Evolutionary conservation across 371 early-diverging fungal genomes (phyloP).

Genomic region (Choanephora cucurbitarum): DNA sequence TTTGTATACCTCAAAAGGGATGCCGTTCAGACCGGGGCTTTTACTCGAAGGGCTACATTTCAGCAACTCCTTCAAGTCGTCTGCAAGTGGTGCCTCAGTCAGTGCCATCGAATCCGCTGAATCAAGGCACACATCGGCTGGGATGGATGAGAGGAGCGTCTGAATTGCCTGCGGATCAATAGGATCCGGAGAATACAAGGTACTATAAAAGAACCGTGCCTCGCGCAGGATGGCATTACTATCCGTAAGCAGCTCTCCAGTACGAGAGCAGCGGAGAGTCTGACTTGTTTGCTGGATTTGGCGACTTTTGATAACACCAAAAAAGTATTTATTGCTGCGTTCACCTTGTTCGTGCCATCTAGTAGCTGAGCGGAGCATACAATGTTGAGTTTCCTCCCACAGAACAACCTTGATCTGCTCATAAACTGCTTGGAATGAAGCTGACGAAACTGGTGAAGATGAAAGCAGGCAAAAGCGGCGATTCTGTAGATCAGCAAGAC

Average conservation of each 20-base stretch:
- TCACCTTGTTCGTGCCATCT: constrained; percentile 38
- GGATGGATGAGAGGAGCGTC: background rate
- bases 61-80: background rate
- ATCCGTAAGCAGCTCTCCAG: background rate
- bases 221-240: constrained; percentile 1
- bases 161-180: background rate
- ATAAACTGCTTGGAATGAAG: background rate
- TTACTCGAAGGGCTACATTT: constrained; percentile 9
- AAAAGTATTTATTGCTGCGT: constrained; percentile 31
- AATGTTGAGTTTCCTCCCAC: constrained; percentile 2
- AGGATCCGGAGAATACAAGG: constrained; percentile 9
- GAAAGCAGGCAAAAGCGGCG: background rate
- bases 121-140: background rate
- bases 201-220: constrained; percentile 5
- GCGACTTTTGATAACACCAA: constrained; percentile 12
- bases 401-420: too few species aligned
- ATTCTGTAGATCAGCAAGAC: too few species aligned
- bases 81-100: background rate
- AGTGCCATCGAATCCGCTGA: background rate
- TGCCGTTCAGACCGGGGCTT: constrained; percentile 35
- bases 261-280: background rate
- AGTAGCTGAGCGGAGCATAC: constrained; percentile 4
- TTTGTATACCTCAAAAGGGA: constrained; percentile 34
- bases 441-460: background rate
- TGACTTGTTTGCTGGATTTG: constrained; percentile 15